These are phyloP conservation scores for Arachis hypogaea DNA, from an alignment of 306 rosid genomes.

Conservation along the genomic window DNA sequence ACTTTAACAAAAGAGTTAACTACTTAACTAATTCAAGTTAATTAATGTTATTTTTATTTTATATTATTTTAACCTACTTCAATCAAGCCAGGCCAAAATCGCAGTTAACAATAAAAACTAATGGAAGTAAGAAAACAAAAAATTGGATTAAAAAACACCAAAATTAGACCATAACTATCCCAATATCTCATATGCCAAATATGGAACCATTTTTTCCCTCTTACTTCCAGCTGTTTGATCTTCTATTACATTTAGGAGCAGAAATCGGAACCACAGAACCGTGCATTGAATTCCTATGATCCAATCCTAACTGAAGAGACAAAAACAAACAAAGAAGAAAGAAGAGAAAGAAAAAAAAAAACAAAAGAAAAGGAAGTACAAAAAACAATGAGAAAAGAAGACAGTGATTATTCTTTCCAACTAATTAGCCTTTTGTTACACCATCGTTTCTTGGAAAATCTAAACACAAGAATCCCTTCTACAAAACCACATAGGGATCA, in stretches of 20 bases:
- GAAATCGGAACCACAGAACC: slow-evolving; percentile 55
- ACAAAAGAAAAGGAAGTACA: not conserved
- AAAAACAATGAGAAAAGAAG: slow-evolving; percentile 40
- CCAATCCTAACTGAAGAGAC: slow-evolving; percentile 49
- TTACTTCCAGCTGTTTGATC: slow-evolving; percentile 64
- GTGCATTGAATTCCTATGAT: slow-evolving; percentile 49
- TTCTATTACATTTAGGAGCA: slow-evolving; percentile 64
- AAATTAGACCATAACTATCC: slow-evolving; percentile 33
- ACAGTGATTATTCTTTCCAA: slow-evolving; percentile 45
- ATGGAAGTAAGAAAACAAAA: not conserved
- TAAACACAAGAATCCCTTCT: slow-evolving; percentile 40
- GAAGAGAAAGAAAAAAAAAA: not conserved
- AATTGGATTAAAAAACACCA: slow-evolving; percentile 25
- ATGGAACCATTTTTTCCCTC: slow-evolving; percentile 41
- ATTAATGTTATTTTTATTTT: no score
- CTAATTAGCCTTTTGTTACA: slow-evolving; percentile 43
- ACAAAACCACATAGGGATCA: slow-evolving; percentile 32
- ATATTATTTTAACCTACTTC: no score
- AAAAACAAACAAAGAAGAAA: slow-evolving; percentile 10
- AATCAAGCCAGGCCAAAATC: no score
- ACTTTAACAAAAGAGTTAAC: no score
- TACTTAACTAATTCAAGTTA: no score
- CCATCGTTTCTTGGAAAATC: slow-evolving; percentile 41
- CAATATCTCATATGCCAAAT: slow-evolving; percentile 39
- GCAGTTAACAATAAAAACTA: not conserved